phyloP scores from a whole-genome alignment of 257 asterid genomes.

The Solanum chmielewskii region DNA sequence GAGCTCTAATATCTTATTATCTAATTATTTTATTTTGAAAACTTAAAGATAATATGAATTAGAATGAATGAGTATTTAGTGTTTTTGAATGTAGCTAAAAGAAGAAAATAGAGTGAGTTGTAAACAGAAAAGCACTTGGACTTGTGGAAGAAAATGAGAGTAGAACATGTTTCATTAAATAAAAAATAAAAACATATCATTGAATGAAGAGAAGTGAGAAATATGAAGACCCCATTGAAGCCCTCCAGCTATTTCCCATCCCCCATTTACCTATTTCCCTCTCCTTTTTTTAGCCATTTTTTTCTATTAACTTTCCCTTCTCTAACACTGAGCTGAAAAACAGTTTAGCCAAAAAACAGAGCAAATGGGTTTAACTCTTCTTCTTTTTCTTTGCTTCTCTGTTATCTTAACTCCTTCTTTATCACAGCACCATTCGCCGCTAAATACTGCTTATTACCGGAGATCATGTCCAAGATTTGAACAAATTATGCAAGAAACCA shows the following conservation, averaged over 20 bases:
- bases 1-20: too few species aligned
- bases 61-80: background rate
- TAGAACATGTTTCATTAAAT: background rate
- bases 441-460: slow-evolving; percentile 30
- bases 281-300: background rate
- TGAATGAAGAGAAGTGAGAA: background rate
- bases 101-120: background rate
- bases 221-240: slow-evolving; percentile 1
- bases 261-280: background rate
- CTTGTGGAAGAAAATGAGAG: background rate
- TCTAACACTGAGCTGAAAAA: background rate
- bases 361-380: background rate
- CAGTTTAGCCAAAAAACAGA: background rate
- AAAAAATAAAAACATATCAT: background rate
- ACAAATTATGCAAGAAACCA: slow-evolving; percentile 58
- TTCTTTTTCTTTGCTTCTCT: background rate
- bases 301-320: background rate
- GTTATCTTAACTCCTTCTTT: background rate
- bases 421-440: slow-evolving; percentile 7
- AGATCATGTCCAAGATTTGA: slow-evolving; percentile 58
- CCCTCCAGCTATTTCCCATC: background rate
- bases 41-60: background rate
- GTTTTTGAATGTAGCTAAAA: background rate
- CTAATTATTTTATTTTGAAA: background rate
- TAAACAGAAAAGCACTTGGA: background rate